phyloP scores from a whole-genome alignment of 345 rosid genomes.

The Arabis hirsuta region DNA sequence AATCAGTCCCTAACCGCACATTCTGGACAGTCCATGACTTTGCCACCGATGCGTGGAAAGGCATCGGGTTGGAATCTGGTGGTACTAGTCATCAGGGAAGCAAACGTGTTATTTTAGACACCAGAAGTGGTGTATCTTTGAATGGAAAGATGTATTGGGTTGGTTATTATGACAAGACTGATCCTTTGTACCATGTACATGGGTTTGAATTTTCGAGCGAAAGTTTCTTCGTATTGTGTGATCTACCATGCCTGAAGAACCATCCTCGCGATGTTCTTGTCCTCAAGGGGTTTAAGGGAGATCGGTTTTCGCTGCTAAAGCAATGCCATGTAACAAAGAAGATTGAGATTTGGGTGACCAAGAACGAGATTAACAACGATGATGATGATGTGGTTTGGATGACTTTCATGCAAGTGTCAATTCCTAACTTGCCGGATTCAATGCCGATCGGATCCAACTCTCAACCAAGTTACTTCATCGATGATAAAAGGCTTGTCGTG shows the following conservation, averaged over 20 bases:
- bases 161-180: neutral
- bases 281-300: neutral
- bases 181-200: neutral
- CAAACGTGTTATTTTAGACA: no score
- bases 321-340: neutral
- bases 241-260: neutral
- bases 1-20: no score
- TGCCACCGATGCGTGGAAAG: no score
- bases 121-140: neutral
- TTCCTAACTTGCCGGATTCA: neutral
- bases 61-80: no score
- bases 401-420: neutral
- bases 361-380: neutral
- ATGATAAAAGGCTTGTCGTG: no score
- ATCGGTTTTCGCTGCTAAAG: slow-evolving; percentile 10
- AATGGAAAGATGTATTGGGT: slow-evolving; percentile 7
- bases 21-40: no score
- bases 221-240: neutral
- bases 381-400: neutral
- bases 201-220: neutral
- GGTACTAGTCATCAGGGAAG: no score
- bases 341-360: slow-evolving; percentile 16
- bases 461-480: slow-evolving; percentile 9
- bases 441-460: neutral
- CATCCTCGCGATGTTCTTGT: neutral